These are phyloP conservation scores for Neonectria neomacrospora DNA, from an alignment of 2,329 filamentous ascomycete species.

Conservation along the genomic window DNA sequence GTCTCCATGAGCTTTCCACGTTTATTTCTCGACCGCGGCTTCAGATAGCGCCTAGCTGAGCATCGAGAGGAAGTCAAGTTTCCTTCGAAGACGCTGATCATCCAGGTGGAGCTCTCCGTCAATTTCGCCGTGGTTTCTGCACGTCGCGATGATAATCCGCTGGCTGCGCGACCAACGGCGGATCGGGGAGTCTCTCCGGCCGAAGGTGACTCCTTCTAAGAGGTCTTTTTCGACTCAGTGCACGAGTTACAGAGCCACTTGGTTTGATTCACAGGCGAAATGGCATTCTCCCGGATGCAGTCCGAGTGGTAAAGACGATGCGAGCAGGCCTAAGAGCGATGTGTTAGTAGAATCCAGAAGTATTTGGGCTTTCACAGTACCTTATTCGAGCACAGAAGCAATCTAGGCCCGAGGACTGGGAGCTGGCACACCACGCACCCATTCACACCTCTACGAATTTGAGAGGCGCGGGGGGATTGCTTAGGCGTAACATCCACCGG, in stretches of 20 bases:
- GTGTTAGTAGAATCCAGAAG: constrained; percentile 31
- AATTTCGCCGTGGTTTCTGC: constrained; percentile 8
- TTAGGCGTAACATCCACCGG: constrained; percentile 34
- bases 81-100: not conserved
- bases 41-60: not conserved
- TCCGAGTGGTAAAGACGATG: constrained; percentile 60
- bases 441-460: constrained; percentile 55
- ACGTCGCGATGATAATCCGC: not conserved
- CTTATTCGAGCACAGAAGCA: constrained; percentile 62
- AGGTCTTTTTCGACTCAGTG: constrained; percentile 36
- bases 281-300: constrained; percentile 55
- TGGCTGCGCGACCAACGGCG: constrained; percentile 3
- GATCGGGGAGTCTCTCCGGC: constrained; percentile 21
- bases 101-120: constrained; percentile 18
- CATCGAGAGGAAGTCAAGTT: not conserved
- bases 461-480: constrained; percentile 48
- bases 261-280: constrained; percentile 49
- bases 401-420: constrained; percentile 58
- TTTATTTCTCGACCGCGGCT: not conserved
- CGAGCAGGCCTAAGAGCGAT: constrained; percentile 52
- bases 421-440: constrained; percentile 62
- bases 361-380: constrained; percentile 48
- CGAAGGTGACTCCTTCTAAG: constrained; percentile 42
- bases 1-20: not conserved
- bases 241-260: constrained; percentile 61